Evolutionary conservation across 2,329 filamentous ascomycete species (phyloP), one percentile per base, ranked within the genome.

Genomic region (Aspergillus alliaceus): DNA sequence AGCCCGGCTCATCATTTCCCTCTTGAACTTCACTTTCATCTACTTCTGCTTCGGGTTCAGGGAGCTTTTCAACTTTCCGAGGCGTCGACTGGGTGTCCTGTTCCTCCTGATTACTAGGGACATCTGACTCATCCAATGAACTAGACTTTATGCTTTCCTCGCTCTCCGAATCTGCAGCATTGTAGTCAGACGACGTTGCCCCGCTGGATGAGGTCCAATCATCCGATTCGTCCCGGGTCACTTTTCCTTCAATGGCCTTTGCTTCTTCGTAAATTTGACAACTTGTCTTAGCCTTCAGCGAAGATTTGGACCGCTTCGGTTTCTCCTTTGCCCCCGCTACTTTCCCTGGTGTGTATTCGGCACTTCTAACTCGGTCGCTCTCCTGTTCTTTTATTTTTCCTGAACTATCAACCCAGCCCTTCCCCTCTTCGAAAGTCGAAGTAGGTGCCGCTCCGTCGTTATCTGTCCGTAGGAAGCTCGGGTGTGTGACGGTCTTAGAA

Each of bases 321-420:
- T 70, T 73, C 58, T 72, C 67, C 54, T 70, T 72, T 14, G 66
- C 64, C 7, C 69, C 73, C 37, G 64, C 56, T 29, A 69, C 61
- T 54, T 71, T 61, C 6, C 71, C 71, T 6, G 71, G 71, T 24
- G 59, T 65, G 34, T 70, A 69, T 35, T 69, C 63, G 6, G 66
- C 57, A 49, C 67, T 74, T 22, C 62, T 67, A 39, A 65, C 57
- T 52, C 71, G 70, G 5, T 69, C 64, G 47, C 62, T 72, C 37
- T 49, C 59, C 8, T 62, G 37, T 59, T 77, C 75, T 59, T 96
- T 84, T 1, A 97, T 77, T 54, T 87, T 85, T 6, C 93, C 93
- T 15, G 88, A 80, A 59, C 86, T 84, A 66, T 96, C 89, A 0
- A 96, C 83, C 93, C 95, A 98, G 1, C 93, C 93, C 67, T 90